Conservation (phyloP, 495 filamentous ascomycete species). For the Cenococcum geophilum region DNA sequence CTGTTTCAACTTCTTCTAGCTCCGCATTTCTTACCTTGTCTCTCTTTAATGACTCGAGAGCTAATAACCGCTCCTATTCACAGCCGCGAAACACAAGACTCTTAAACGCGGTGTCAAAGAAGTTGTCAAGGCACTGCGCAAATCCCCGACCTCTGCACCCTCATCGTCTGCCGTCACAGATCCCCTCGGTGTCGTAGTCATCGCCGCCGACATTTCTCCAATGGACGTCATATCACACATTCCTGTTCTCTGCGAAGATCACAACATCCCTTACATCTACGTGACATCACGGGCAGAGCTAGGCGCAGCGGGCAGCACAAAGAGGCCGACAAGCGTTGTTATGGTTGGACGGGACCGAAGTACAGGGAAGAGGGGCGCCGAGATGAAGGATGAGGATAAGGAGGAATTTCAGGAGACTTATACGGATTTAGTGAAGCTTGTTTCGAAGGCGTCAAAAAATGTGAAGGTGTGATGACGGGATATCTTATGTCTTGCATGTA, state of each 20-base stretch:
- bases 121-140: slow-evolving; percentile 92
- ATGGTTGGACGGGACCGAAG: slow-evolving; percentile 62
- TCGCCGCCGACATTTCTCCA: slow-evolving; percentile 94
- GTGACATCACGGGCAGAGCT: slow-evolving; percentile 82
- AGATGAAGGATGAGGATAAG: slow-evolving; percentile 12
- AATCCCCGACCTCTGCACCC: slow-evolving; percentile 56
- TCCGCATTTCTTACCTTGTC: too few relatives aligned
- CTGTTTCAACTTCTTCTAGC: too few relatives aligned
- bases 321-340: slow-evolving; percentile 90
- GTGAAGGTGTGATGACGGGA: slow-evolving; percentile 22
- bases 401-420: slow-evolving; percentile 26
- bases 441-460: slow-evolving; percentile 21
- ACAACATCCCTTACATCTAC: slow-evolving; percentile 90
- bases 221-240: slow-evolving; percentile 97
- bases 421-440: slow-evolving; percentile 27
- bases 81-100: slow-evolving; percentile 85
- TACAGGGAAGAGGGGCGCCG: slow-evolving; percentile 46
- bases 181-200: slow-evolving; percentile 71
- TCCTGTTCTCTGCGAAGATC: slow-evolving; percentile 94
- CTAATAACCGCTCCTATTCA: neutral
- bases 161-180: slow-evolving; percentile 44
- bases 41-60: neutral
- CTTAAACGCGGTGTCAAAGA: slow-evolving; percentile 98
- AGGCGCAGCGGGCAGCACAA: slow-evolving; percentile 83
- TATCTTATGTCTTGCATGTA: neutral